Base-by-base conservation (phyloP, 495 filamentous ascomycete genomes). In the Aspergillus coremiiformis region DNA sequence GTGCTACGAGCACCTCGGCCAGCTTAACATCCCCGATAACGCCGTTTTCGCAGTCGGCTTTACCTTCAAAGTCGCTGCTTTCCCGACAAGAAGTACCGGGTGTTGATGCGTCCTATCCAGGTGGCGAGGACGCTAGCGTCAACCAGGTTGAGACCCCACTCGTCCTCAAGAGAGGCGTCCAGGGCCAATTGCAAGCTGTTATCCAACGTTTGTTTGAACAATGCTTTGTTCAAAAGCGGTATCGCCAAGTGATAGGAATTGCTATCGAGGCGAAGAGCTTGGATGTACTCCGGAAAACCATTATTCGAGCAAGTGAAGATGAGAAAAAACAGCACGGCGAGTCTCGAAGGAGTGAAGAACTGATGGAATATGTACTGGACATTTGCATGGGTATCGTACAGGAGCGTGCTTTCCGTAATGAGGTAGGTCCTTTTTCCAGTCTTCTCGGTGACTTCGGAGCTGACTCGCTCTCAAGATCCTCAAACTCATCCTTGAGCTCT, bases 321-420 rank as follows among this genome's bases (percentile, higher is more conserved):
- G 86, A 84, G 69, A 91, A 85, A 72, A 79, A 78, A 49, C 71
- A 80, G 65, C 77, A 78, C 54, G 78, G 74, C 47, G 68, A 78
- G 53, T 71, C 65, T 39, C 81, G 84, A 44, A 74, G 83, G 35
- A 89, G 87, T 22, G 90, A 96, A 58, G 94, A 96, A 67, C 74
- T 99, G 21, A 86, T 99, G 83, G 94, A 99, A 57, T 99, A 99
- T 64, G 85, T 93, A 19, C 69, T 99, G 55, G 82, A 90, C 52
- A 95, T 99, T 46, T 96, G 89, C 74, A 96, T 99, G 93, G 87
- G 89, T 35, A 85, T 97, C 51, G 90, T 99, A 29, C 93, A 97
- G 66, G 94, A 99, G 65, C 83, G 93, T 47, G 80, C 82, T 26
- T 79, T 97, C 65, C 82, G 94, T 44, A 86, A 84, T 60, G 82